phyloP scores from a whole-genome alignment of 2,329 filamentous ascomycete genomes.

The Pseudogymnoascus sp. region DNA sequence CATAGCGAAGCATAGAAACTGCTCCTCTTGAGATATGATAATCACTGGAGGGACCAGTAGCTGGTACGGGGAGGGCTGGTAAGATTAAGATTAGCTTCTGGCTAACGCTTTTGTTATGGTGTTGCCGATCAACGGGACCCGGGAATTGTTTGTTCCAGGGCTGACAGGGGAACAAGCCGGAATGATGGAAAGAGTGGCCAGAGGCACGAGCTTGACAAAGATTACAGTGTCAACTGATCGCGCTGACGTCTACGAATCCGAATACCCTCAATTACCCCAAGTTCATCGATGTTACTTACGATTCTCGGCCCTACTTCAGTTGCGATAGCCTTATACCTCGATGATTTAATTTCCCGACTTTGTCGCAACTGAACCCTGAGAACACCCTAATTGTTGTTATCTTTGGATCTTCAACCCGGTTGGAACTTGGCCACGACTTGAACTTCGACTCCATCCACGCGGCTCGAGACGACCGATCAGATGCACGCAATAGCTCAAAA shows the following conservation, averaged over 20 bases:
- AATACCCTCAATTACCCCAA: constrained; percentile 4
- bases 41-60: neutral
- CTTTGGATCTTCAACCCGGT: neutral
- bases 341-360: constrained; percentile 2
- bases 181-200: constrained; percentile 7
- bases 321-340: neutral
- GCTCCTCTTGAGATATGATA: neutral
- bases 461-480: neutral
- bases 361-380: constrained; percentile 3
- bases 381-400: neutral
- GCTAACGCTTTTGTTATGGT: constrained; percentile 1
- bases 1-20: neutral
- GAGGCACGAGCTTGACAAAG: constrained; percentile 3
- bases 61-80: neutral
- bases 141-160: constrained; percentile 6
- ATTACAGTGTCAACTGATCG: constrained; percentile 7
- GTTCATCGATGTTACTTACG: neutral
- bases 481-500: constrained; percentile 61
- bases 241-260: neutral
- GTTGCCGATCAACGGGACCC: neutral
- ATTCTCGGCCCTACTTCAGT: neutral
- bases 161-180: constrained; percentile 7
- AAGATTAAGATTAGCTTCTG: neutral
- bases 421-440: neutral
- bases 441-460: neutral